Conservation (phyloP, 2,329 filamentous ascomycete genomes). For the Metarhizium album region DNA sequence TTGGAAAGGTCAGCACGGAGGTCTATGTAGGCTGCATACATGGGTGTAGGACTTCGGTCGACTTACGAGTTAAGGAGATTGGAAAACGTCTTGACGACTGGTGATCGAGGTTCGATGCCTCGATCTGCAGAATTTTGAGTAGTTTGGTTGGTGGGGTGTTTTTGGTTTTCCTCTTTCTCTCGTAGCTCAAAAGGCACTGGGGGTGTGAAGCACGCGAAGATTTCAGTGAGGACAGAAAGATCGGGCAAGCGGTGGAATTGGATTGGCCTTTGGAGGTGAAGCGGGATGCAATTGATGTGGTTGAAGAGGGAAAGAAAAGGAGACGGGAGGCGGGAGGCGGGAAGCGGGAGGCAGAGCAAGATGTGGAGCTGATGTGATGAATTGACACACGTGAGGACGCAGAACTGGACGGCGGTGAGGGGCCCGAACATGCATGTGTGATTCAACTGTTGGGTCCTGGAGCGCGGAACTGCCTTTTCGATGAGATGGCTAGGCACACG, state of each 20-base stretch:
- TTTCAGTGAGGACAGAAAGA: not conserved
- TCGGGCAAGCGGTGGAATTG: not conserved
- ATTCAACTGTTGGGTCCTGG: no score
- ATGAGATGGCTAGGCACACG: no score
- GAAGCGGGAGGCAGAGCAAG: not conserved
- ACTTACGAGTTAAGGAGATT: constrained; percentile 94
- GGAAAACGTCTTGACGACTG: constrained; percentile 89
- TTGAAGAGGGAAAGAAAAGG: not conserved
- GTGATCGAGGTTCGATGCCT: constrained; percentile 45
- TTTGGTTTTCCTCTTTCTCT: not conserved
- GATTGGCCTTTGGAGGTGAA: not conserved
- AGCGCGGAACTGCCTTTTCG: no score
- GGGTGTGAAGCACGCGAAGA: not conserved
- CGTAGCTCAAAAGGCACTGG: not conserved
- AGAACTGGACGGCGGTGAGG: no score
- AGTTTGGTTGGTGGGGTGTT: constrained; percentile 5
- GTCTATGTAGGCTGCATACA: not conserved
- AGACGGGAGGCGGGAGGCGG: not conserved
- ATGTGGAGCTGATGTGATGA: constrained; percentile 3
- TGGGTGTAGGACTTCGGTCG: not conserved
- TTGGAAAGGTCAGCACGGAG: constrained; percentile 13
- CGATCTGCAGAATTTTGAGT: constrained; percentile 31
- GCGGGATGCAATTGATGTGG: not conserved
- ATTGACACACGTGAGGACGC: no score
- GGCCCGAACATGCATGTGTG: no score